Conservation (phyloP, 176 grass and related monocot species). For the Oryza rufipogon region DNA sequence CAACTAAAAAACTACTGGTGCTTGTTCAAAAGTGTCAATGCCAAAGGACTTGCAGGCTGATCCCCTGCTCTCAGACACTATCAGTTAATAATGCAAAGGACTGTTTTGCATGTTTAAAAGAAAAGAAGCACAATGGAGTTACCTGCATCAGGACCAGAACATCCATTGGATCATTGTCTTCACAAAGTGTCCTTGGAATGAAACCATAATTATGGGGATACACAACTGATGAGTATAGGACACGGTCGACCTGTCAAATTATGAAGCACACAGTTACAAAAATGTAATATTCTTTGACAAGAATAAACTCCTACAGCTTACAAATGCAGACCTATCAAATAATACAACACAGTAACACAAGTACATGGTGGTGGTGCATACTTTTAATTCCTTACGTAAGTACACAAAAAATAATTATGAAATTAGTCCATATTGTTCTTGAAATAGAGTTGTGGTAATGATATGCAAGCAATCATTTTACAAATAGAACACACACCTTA, state of each 20-base stretch:
- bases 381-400: neutral
- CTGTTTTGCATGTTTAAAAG: neutral
- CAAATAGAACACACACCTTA: constrained; percentile 51
- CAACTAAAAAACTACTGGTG: neutral
- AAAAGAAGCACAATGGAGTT: neutral
- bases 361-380: constrained; percentile 7
- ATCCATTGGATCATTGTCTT: constrained; percentile 81
- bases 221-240: constrained; percentile 73
- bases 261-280: constrained; percentile 7
- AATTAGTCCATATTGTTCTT: neutral
- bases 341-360: neutral
- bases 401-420: neutral
- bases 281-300: constrained; percentile 10
- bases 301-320: neutral
- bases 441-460: constrained; percentile 2
- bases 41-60: neutral
- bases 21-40: neutral
- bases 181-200: constrained; percentile 70
- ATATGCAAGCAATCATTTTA: neutral
- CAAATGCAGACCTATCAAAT: neutral
- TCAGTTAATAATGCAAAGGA: constrained; percentile 14
- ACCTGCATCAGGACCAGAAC: constrained; percentile 87
- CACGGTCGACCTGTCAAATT: constrained; percentile 59
- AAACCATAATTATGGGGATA: constrained; percentile 87
- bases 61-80: neutral